Evolutionary conservation across 495 filamentous ascomycete genomes (phyloP).

Genomic region (Cairneyella variabilis): DNA sequence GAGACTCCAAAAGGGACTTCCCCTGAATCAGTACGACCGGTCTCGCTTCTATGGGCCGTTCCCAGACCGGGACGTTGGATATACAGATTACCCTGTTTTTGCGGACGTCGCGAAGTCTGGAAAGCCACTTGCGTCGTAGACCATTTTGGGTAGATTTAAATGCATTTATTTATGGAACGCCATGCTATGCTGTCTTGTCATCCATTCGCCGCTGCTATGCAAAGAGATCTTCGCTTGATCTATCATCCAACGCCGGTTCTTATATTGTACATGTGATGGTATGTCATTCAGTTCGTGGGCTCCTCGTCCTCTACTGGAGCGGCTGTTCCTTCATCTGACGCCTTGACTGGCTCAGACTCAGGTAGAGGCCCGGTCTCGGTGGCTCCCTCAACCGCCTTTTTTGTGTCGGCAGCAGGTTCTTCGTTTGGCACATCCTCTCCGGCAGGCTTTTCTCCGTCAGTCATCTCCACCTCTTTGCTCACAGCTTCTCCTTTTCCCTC

Average conservation of each 20-base stretch:
- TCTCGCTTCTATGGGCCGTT: constrained; percentile 54
- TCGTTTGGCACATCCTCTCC: background rate
- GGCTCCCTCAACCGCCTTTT: background rate
- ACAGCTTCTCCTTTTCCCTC: constrained; percentile 4
- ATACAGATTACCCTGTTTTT: constrained; percentile 49
- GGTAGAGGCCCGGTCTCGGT: background rate
- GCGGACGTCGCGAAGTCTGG: constrained; percentile 13
- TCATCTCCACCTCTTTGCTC: constrained; percentile 11
- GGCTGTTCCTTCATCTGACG: too few relatives aligned
- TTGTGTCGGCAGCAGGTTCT: background rate
- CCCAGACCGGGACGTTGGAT: constrained; percentile 48
- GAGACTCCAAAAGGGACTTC: constrained; percentile 51
- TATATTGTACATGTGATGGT: background rate
- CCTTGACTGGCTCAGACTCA: too few relatives aligned
- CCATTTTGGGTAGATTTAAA: background rate
- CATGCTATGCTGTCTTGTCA: constrained; percentile 11
- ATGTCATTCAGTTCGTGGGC: background rate
- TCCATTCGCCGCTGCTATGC: too few relatives aligned
- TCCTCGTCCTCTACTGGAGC: too few relatives aligned
- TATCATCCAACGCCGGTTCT: background rate
- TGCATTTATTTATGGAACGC: background rate
- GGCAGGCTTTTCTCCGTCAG: background rate
- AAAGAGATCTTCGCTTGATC: background rate
- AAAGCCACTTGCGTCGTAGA: constrained; percentile 16
- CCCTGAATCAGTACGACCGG: constrained; percentile 51